phyloP scores from a whole-genome alignment of 345 rosid genomes.

The Euphorbia pulcherrima region DNA sequence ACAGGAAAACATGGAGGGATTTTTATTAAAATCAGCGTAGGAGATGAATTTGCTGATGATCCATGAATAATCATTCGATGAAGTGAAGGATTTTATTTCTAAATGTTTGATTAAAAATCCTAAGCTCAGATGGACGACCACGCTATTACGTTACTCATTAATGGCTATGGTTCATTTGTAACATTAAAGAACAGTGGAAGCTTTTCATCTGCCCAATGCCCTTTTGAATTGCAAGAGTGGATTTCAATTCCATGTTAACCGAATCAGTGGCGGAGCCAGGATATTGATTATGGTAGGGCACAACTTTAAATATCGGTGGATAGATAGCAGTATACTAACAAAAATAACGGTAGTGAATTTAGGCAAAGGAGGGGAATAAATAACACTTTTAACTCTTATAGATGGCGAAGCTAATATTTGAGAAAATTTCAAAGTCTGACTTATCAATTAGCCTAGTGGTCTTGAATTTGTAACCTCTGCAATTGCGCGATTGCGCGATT shows the following conservation, averaged over 20 bases:
- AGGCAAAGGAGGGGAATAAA: no score
- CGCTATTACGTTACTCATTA: constrained; percentile 33
- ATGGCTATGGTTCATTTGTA: not conserved
- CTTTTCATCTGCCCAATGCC: constrained; percentile 13
- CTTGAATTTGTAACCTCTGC: no score
- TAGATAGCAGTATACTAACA: no score
- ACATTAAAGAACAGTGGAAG: constrained; percentile 1
- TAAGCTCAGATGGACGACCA: constrained; percentile 33
- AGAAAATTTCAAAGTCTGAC: no score
- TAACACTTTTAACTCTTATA: no score
- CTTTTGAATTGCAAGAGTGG: constrained; percentile 23
- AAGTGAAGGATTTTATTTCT: constrained; percentile 31
- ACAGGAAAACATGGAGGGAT: constrained; percentile 12
- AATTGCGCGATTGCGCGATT: no score
- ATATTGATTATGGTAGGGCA: no score
- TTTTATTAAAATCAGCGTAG: constrained; percentile 18
- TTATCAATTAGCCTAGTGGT: no score
- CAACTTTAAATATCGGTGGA: no score
- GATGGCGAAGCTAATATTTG: no score
- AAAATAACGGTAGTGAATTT: no score
- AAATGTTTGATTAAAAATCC: constrained; percentile 35
- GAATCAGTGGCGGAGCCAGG: no score
- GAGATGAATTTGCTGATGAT: constrained; percentile 24
- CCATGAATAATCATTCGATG: constrained; percentile 20
- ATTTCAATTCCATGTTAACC: constrained; percentile 8